Percentiles rank a stretch among this genome's conserved stretches.
phyloP scores from a whole-genome alignment of 2,329 filamentous ascomycete genomes.

The Cladosporium colombiae region DNA sequence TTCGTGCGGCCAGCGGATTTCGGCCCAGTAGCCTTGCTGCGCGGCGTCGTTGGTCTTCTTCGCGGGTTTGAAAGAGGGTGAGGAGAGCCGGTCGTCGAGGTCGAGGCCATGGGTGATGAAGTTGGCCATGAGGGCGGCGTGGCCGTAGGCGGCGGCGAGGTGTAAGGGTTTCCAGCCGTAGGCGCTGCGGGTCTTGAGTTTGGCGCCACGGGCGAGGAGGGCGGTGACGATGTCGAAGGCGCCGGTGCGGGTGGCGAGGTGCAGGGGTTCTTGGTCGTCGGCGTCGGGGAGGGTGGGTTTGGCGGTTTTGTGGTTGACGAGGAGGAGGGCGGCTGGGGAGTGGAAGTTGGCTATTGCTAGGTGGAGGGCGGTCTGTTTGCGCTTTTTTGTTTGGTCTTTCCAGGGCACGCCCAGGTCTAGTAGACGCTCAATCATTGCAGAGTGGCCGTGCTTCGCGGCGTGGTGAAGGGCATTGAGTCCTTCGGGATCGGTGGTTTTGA shows the following conservation, averaged over 20 bases:
- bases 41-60: slow-evolving; percentile 26
- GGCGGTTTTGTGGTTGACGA: slow-evolving; percentile 24
- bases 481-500: slow-evolving; percentile 25
- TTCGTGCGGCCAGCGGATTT: slow-evolving; percentile 27
- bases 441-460: slow-evolving; percentile 23
- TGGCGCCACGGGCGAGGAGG: slow-evolving; percentile 24
- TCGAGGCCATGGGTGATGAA: slow-evolving; percentile 24
- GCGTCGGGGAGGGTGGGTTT: slow-evolving; percentile 23
- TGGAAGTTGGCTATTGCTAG: slow-evolving; percentile 21
- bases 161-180: slow-evolving; percentile 28
- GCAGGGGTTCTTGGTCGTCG: slow-evolving; percentile 25
- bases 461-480: slow-evolving; percentile 26
- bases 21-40: slow-evolving; percentile 24
- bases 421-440: slow-evolving; percentile 24
- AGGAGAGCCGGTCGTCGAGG: slow-evolving; percentile 24
- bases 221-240: slow-evolving; percentile 21
- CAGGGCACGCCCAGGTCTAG: slow-evolving; percentile 21
- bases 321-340: slow-evolving; percentile 18
- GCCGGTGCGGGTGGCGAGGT: slow-evolving; percentile 26
- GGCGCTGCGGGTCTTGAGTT: slow-evolving; percentile 21
- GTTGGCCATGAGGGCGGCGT: slow-evolving; percentile 21
- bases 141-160: slow-evolving; percentile 28
- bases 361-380: slow-evolving; percentile 25
- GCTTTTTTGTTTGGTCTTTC: slow-evolving; percentile 25
- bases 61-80: slow-evolving; percentile 26